These are phyloP conservation scores for Coemansia sp. DNA, from an alignment of 192 early-diverging fungal genomes.

Conservation along the genomic window DNA sequence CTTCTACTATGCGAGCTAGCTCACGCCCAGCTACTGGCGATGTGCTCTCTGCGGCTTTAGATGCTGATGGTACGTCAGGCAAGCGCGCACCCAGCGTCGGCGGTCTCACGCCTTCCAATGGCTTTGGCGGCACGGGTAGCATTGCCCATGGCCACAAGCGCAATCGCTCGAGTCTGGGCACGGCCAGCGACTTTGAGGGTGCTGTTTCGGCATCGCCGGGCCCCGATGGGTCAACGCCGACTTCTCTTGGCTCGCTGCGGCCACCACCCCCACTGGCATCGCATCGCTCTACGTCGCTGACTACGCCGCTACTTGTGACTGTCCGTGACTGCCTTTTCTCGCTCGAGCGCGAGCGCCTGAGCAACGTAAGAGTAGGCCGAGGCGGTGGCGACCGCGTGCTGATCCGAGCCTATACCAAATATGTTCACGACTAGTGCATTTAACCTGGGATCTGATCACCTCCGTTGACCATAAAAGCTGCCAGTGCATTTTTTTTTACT, in stretches of 20 bases:
- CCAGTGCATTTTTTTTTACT: background rate
- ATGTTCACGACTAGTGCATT: constrained; percentile 4
- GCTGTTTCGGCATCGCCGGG: constrained; percentile 20
- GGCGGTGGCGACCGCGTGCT: constrained; percentile 50
- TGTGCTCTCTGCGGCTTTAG: background rate
- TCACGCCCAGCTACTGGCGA: constrained; percentile 6
- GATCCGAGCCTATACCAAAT: constrained; percentile 37
- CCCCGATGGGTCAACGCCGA: constrained; percentile 11
- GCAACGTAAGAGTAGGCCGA: constrained; percentile 40
- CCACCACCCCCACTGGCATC: constrained; percentile 19
- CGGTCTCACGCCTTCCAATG: background rate
- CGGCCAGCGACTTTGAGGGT: constrained; percentile 33
- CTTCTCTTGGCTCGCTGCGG: constrained; percentile 9
- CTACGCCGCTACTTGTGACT: constrained; percentile 60
- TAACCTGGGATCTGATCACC: background rate
- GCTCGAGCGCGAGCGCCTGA: constrained; percentile 66
- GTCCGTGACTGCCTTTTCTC: constrained; percentile 75
- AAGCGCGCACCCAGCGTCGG: constrained; percentile 21
- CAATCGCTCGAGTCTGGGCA: constrained; percentile 29
- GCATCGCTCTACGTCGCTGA: constrained; percentile 39
- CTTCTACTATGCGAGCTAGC: constrained; percentile 1
- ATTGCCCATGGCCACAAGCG: constrained; percentile 24
- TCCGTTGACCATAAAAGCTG: background rate
- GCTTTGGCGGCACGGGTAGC: constrained; percentile 4
- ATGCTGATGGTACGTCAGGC: background rate